Evolutionary conservation across 169 alveolate species (phyloP).

Genomic region (Cryptosporidium bovis): DNA sequence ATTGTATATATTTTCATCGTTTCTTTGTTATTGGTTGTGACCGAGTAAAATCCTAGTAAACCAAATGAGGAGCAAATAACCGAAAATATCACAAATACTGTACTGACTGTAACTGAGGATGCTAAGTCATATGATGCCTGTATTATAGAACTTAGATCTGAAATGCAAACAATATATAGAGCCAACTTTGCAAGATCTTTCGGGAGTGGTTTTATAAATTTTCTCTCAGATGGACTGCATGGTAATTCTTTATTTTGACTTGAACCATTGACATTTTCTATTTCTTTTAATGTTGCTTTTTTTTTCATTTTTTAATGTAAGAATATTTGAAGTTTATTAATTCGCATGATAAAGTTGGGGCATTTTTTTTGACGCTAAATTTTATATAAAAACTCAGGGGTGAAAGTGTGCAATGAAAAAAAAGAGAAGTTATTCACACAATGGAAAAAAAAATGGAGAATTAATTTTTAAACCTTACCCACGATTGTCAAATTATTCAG

Average conservation of each 20-base stretch:
- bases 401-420: too few relatives aligned
- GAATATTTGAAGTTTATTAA: too few relatives aligned
- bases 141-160: constrained; percentile 47
- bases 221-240: background rate
- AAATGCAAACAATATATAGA: constrained; percentile 46
- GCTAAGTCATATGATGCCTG: constrained; percentile 46
- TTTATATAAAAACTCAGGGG: too few relatives aligned
- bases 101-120: constrained; percentile 41
- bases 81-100: constrained; percentile 40
- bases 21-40: background rate
- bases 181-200: constrained; percentile 59
- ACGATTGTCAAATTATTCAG: too few relatives aligned
- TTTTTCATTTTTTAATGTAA: background rate
- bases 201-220: constrained; percentile 49
- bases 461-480: too few relatives aligned
- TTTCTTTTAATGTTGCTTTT: background rate
- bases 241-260: background rate
- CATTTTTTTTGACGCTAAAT: too few relatives aligned
- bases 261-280: background rate
- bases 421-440: constrained; percentile 17
- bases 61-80: constrained; percentile 55
- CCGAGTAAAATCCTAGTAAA: constrained; percentile 44
- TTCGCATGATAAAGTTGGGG: too few relatives aligned
- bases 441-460: background rate
- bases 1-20: constrained; percentile 35